Conservation (phyloP, 2,329 filamentous ascomycete species). For the Proliferodiscus dingleyae region DNA sequence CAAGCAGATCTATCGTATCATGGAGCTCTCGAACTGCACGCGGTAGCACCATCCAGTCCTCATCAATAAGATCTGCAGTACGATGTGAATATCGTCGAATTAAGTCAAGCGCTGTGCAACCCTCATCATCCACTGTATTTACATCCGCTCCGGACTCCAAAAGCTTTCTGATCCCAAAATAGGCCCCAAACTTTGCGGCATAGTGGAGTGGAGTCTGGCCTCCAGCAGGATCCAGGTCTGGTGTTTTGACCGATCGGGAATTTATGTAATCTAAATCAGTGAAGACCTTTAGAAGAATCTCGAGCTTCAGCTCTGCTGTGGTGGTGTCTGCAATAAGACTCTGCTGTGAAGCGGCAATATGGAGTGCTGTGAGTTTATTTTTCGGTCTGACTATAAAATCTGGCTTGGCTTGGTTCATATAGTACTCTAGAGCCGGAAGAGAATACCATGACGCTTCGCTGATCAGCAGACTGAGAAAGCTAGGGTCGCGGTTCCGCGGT, state of each 20-base stretch:
- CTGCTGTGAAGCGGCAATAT: neutral
- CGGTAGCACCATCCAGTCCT: neutral
- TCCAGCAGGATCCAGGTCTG: neutral
- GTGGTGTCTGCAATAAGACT: neutral
- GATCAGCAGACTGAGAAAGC: neutral
- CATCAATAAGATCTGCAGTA: neutral
- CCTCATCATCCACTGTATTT: neutral
- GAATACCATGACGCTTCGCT: neutral
- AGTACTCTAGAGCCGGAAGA: neutral
- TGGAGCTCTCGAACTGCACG: neutral
- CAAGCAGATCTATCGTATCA: neutral
- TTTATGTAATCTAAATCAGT: neutral
- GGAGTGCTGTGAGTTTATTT: neutral
- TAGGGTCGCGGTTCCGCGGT: neutral
- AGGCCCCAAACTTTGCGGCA: neutral
- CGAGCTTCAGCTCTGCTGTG: neutral
- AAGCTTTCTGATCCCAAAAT: neutral
- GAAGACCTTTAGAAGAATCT: neutral
- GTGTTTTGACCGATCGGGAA: neutral
- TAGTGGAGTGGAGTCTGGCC: neutral
- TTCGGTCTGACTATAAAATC: neutral
- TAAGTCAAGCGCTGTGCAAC: conserved; percentile 18
- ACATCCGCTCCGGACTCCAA: neutral
- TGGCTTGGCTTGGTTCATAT: neutral
- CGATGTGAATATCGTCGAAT: neutral